These are phyloP conservation scores for Moringa oleifera DNA, from an alignment of 345 rosid species.

Conservation along the genomic window DNA sequence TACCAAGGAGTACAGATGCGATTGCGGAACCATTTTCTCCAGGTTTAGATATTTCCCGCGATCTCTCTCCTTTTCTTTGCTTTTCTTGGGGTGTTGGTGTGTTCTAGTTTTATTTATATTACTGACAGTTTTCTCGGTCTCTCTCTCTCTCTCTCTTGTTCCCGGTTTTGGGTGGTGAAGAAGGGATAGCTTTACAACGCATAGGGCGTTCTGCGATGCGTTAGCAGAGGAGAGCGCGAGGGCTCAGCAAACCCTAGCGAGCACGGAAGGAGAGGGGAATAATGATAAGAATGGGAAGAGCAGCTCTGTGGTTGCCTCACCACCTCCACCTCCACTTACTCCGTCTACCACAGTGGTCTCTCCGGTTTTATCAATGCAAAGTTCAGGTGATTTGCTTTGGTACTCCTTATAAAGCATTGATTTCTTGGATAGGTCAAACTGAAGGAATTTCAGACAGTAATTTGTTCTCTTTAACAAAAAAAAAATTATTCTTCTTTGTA, in stretches of 20 bases:
- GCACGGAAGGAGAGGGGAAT: constrained; percentile 14
- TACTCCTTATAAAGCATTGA: not conserved
- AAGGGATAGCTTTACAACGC: constrained; percentile 77
- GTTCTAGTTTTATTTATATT: not conserved
- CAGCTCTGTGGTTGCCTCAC: constrained; percentile 28
- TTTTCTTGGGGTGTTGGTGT: not conserved
- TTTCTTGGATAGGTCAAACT: constrained; percentile 6
- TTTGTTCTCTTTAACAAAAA: not conserved
- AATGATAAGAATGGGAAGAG: not conserved
- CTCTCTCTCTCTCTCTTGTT: not conserved
- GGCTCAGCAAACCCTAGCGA: constrained; percentile 17
- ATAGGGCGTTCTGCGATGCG: constrained; percentile 78
- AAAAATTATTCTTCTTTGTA: not conserved
- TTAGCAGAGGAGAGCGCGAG: constrained; percentile 64
- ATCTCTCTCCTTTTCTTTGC: not conserved
- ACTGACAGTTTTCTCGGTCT: not conserved
- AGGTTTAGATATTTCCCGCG: constrained; percentile 27
- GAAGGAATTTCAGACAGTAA: not conserved
- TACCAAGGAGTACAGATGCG: constrained; percentile 68
- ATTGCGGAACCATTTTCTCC: constrained; percentile 72
- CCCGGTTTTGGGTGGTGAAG: constrained; percentile 25
- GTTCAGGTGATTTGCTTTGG: constrained; percentile 41
- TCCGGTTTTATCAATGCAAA: constrained; percentile 61
- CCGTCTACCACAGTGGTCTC: constrained; percentile 59
- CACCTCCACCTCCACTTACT: constrained; percentile 60